A percentile compares a stretch with the other conserved stretches of the same genome.
phyloP scores from a whole-genome alignment of 345 rosid genomes.

The Linum trigynum region DNA sequence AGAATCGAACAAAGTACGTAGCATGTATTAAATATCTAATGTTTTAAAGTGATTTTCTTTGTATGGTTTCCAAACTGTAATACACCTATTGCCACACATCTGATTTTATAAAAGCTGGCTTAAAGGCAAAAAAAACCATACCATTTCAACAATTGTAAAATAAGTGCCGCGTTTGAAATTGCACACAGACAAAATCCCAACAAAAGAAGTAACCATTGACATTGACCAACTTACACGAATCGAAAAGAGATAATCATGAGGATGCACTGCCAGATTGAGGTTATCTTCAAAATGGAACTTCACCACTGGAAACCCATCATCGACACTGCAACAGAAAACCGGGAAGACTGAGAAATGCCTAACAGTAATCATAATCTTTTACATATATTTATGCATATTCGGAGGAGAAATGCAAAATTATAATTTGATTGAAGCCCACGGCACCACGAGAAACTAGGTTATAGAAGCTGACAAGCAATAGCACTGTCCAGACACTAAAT shows the following conservation, averaged over 20 bases:
- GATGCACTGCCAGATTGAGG: slow-evolving; percentile 43
- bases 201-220: not conserved
- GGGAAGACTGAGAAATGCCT: slow-evolving; percentile 3
- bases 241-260: slow-evolving; percentile 66
- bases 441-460: too few species aligned
- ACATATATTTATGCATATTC: not conserved
- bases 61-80: too few species aligned
- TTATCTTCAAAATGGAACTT: slow-evolving; percentile 55
- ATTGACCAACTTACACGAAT: slow-evolving; percentile 39
- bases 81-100: not conserved
- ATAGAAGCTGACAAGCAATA: too few species aligned
- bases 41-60: too few species aligned
- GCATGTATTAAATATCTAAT: too few species aligned
- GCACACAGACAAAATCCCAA: not conserved
- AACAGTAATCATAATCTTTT: not conserved
- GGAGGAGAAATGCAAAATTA: too few species aligned
- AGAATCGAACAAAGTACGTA: not conserved
- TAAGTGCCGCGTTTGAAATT: not conserved
- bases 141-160: not conserved
- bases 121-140: too few species aligned
- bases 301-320: slow-evolving; percentile 59
- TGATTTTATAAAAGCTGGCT: not conserved
- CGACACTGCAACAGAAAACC: slow-evolving; percentile 39
- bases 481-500: too few species aligned
- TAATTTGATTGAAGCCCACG: too few species aligned